Evolutionary conservation across 768 basidiomycete species (phyloP).

Genomic region (Lactarius pseudohatsudake): DNA sequence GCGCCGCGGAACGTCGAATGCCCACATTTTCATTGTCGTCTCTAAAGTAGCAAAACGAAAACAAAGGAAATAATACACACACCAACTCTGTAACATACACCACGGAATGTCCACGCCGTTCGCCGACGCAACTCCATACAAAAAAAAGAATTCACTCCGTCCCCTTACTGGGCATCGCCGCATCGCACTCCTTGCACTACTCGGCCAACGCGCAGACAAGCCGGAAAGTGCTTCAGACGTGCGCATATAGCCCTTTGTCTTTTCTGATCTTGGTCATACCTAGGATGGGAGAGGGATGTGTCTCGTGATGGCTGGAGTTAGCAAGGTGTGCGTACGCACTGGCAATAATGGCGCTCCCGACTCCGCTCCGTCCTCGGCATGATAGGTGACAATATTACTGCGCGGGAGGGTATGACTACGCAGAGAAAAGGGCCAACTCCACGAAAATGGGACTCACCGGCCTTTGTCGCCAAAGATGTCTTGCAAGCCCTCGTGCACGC

Average conservation of each 20-base stretch:
- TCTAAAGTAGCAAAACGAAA: background rate
- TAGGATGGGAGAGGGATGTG: conserved; percentile 33
- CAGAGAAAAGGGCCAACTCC: background rate
- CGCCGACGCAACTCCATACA: conserved; percentile 5
- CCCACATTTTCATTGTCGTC: background rate
- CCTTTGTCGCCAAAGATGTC: conserved; percentile 98
- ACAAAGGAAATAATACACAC: background rate
- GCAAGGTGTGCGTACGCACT: conserved; percentile 41
- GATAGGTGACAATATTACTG: conserved; percentile 73
- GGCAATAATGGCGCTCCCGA: conserved; percentile 96
- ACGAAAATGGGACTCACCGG: conserved; percentile 49
- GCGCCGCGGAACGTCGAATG: background rate
- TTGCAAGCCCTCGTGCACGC: conserved; percentile 87
- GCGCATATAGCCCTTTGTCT: conserved; percentile 56
- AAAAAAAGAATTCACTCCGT: background rate
- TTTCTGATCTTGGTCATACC: conserved; percentile 90
- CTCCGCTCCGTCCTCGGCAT: conserved; percentile 90
- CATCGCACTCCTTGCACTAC: background rate
- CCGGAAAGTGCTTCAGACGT: conserved; percentile 41
- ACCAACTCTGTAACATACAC: background rate
- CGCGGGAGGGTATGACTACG: background rate
- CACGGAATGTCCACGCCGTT: conserved; percentile 4
- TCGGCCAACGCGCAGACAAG: background rate
- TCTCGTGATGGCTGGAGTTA: background rate
- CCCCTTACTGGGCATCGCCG: background rate